Evolutionary conservation across 2,329 filamentous ascomycete species (phyloP).

Genomic region (Claviceps pusilla): DNA sequence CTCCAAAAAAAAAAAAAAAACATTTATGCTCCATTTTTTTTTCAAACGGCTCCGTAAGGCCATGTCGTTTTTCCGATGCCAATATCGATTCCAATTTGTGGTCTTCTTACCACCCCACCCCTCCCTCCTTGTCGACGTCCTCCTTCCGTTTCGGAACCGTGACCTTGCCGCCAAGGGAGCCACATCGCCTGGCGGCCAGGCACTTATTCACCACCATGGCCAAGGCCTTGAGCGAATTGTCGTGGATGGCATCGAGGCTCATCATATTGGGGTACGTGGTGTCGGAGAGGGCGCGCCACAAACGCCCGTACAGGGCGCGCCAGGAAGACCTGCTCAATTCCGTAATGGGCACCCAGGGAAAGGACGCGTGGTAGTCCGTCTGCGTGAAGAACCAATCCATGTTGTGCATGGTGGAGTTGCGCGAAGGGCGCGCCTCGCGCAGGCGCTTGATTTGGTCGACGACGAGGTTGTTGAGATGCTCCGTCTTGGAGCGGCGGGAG

Average conservation of each 20-base stretch:
- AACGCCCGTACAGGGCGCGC: conserved; percentile 9
- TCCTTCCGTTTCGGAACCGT: not conserved
- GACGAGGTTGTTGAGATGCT: conserved; percentile 5
- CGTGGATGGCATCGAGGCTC: conserved; percentile 15
- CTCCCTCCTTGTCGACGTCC: not conserved
- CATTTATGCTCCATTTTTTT: no score
- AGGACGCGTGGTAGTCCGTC: not conserved
- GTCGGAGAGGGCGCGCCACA: conserved; percentile 13
- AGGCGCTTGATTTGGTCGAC: conserved; percentile 11
- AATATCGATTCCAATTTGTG: not conserved
- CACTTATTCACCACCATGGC: conserved; percentile 18
- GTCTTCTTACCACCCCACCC: not conserved
- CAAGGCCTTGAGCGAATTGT: conserved; percentile 12
- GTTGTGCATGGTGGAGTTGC: conserved; percentile 9
- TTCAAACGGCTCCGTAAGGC: no score
- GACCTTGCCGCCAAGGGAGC: conserved; percentile 10
- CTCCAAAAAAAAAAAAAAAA: no score
- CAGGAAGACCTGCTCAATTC: conserved; percentile 8
- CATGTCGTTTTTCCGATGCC: no score
- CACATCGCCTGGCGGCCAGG: conserved; percentile 14
- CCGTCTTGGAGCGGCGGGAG: conserved; percentile 12
- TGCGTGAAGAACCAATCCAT: conserved; percentile 16
- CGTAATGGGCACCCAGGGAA: conserved; percentile 3
- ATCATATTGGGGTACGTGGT: conserved; percentile 20
- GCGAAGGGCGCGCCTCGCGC: conserved; percentile 2